These are phyloP conservation scores for Globisporangium parvum DNA, from an alignment of 352 stramenopile species.

Conservation along the genomic window DNA sequence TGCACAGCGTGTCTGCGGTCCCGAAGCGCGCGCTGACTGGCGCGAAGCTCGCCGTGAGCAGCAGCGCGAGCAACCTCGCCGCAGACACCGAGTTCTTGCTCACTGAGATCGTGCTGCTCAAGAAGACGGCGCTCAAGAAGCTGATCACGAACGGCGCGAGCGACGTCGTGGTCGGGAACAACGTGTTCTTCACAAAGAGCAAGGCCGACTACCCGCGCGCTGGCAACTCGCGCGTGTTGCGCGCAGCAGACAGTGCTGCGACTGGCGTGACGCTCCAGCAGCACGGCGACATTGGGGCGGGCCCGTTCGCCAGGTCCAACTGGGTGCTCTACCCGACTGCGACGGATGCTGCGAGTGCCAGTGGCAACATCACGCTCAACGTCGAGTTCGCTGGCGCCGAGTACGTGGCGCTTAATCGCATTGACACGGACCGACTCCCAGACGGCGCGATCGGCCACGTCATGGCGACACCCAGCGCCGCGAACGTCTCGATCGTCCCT, in stretches of 20 bases:
- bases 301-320: neutral
- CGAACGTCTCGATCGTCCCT: neutral
- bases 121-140: constrained; percentile 6
- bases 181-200: constrained; percentile 3
- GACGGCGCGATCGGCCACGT: neutral
- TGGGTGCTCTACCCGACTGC: neutral
- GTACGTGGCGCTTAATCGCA: neutral
- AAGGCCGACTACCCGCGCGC: neutral
- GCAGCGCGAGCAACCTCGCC: neutral
- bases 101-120: constrained; percentile 8
- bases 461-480: neutral
- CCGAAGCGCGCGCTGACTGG: neutral
- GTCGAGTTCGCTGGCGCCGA: neutral
- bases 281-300: no score
- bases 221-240: no score
- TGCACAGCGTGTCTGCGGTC: neutral
- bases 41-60: constrained; percentile 4
- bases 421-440: constrained; percentile 1
- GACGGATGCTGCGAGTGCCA: neutral
- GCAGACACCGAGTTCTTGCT: neutral
- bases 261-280: no score
- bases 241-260: no score
- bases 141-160: constrained; percentile 1
- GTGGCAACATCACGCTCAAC: neutral
- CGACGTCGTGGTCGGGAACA: constrained; percentile 3